Conservation (phyloP, 192 early-diverging fungal species). For the Endogone sp. region DNA sequence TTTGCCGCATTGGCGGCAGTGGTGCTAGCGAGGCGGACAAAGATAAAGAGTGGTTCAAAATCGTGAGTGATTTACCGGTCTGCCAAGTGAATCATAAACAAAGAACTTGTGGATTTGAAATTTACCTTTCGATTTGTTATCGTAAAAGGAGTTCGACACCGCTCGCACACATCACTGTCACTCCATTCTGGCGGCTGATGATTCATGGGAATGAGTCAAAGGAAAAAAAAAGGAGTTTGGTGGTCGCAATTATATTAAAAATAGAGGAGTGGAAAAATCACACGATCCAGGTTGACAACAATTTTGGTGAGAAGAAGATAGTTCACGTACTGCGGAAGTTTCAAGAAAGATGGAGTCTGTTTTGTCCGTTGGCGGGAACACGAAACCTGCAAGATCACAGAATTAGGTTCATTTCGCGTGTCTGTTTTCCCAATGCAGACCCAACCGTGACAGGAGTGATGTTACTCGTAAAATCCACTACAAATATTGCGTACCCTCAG, state of each 20-base stretch:
- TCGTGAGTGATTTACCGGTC: not conserved
- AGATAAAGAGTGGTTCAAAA: not conserved
- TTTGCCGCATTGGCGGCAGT: constrained; percentile 95
- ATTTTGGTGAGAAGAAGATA: not conserved
- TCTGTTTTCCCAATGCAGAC: too few relatives aligned
- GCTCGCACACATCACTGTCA: constrained; percentile 89
- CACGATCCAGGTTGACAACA: too few relatives aligned
- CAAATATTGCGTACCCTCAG: constrained; percentile 45
- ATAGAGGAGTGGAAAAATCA: too few relatives aligned
- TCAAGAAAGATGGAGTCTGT: constrained; percentile 72
- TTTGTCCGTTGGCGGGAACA: constrained; percentile 70
- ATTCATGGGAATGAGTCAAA: too few relatives aligned
- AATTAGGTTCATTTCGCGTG: not conserved
- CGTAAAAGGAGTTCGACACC: constrained; percentile 91
- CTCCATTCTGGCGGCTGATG: constrained; percentile 98
- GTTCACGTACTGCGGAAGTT: constrained; percentile 67
- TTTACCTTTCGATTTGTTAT: constrained; percentile 86
- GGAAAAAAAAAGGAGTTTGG: too few relatives aligned
- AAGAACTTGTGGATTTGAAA: too few relatives aligned
- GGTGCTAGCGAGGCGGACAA: constrained; percentile 55
- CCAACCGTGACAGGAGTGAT: too few relatives aligned
- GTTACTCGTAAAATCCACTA: not conserved
- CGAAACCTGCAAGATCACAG: constrained; percentile 41
- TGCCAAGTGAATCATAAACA: too few relatives aligned
- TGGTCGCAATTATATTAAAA: too few relatives aligned